phyloP scores from a whole-genome alignment of 1,284 basidiomycete species.

The Phylloporus sp. region DNA sequence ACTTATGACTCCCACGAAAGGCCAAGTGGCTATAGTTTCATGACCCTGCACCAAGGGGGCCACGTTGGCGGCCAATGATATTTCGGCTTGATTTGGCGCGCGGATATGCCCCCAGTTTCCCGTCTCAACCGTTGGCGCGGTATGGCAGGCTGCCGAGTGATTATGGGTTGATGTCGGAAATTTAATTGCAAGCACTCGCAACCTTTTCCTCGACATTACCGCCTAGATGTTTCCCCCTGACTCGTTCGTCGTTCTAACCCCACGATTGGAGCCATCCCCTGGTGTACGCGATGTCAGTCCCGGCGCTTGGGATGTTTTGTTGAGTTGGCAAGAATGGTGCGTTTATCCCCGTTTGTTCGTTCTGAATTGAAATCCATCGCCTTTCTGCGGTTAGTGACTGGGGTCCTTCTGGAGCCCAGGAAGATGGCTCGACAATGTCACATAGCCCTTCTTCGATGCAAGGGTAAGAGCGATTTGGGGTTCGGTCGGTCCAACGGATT shows the following conservation, averaged over 20 bases:
- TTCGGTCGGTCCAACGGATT: background rate
- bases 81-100: slow-evolving; percentile 10
- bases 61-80: slow-evolving; percentile 15
- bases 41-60: background rate
- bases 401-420: background rate
- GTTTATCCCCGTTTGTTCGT: background rate
- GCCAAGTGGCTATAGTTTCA: background rate
- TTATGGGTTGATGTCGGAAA: background rate
- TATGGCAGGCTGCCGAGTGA: slow-evolving; percentile 22
- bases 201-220: background rate
- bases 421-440: background rate
- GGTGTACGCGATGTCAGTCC: background rate
- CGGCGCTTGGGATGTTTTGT: background rate
- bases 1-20: slow-evolving; percentile 22
- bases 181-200: slow-evolving; percentile 9
- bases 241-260: background rate
- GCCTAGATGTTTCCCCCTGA: slow-evolving; percentile 6
- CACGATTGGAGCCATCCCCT: background rate
- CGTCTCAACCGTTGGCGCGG: background rate
- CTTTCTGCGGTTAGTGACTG: background rate
- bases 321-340: background rate
- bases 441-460: background rate
- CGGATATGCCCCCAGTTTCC: background rate
- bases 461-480: background rate
- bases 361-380: background rate